Evolutionary conservation across 2,329 filamentous ascomycete species (phyloP), one percentile per base, ranked within the genome.

Genomic region (Fusarium agapanthi): DNA sequence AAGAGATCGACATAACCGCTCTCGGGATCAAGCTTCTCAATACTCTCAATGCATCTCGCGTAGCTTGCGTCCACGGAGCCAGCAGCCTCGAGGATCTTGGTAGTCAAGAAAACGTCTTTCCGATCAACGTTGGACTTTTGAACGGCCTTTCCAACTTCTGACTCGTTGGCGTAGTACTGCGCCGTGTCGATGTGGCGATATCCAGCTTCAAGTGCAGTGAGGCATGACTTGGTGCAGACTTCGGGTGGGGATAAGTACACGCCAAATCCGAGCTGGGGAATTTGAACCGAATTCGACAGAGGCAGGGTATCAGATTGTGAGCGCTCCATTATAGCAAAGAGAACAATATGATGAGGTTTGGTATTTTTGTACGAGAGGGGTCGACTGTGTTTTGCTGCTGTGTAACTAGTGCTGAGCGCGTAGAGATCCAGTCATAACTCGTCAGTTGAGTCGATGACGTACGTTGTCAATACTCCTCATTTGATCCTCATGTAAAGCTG

Each of bases 261-360:
- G 58, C 92, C 92, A 76, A 93, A 93, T 6, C 91, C 92, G 10
- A 94, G 86, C 53, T 85, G 86, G 18, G 92, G 92, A 28, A 93
- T 91, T 35, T 63, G 53, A 22, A 65, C 26, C 3, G 54, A 56
- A 37, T 78, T 78, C 11, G 72, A 62, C 8, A 82, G 61, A 2
- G 69, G 53, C 24, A 81, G 47, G 0, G 73, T 71, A 6, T 77
- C 70, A 3, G 66, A 57, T 18, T 75, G 63, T 22, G 66, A 64
- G 35, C 62, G 71, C 45, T 71, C 71, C 32, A 67, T 56, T 28
- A 67, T 56, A 35, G 3, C 32, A 32, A 14, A 22, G 3, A n/a
- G 9, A 28, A n/a, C 8, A 7, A 22, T 32, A 6, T 54, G 45
- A 45, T 50, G 15, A 34, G 55, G n/a, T 53, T 10, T 47, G 38